Evolutionary conservation across 148 eudicot genomes (phyloP).

Genomic region (Polygonum aviculare): DNA sequence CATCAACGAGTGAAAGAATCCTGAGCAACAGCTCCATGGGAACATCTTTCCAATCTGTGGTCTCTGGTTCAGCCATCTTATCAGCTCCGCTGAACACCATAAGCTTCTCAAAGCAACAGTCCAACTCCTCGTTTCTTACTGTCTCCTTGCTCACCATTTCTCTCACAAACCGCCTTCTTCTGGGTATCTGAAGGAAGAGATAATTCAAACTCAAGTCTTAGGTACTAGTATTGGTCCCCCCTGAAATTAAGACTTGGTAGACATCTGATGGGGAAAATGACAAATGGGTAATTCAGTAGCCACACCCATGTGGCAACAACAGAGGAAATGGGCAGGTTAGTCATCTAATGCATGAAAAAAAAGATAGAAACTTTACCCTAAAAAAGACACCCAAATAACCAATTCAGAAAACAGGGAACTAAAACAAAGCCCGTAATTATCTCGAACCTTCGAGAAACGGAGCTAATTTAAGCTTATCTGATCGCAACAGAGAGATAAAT

Average conservation of each 20-base stretch:
- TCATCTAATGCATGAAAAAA: not conserved
- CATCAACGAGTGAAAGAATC: slow-evolving; percentile 73
- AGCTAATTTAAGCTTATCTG: not conserved
- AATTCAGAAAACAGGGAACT: not conserved
- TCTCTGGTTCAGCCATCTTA: slow-evolving; percentile 26
- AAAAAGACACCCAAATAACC: not conserved
- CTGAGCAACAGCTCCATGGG: slow-evolving; percentile 86
- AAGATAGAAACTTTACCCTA: not conserved
- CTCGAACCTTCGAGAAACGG: not conserved
- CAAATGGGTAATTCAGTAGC: not conserved
- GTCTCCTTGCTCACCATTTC: slow-evolving; percentile 34
- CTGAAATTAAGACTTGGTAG: not conserved
- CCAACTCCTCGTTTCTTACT: slow-evolving; percentile 39
- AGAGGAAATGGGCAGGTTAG: slow-evolving; percentile 1
- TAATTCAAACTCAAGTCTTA: not conserved
- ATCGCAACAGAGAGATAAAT: no score
- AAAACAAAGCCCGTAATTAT: not conserved
- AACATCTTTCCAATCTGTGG: slow-evolving; percentile 72
- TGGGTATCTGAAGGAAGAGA: not conserved
- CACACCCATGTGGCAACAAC: slow-evolving; percentile 12
- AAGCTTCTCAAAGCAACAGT: slow-evolving; percentile 50
- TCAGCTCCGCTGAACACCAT: slow-evolving; percentile 44
- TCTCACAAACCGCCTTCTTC: not conserved
- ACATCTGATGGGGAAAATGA: slow-evolving; percentile 7
- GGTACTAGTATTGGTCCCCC: not conserved